Evolutionary conservation across 805 yeast genomes (phyloP).

Genomic region (Candida alai): DNA sequence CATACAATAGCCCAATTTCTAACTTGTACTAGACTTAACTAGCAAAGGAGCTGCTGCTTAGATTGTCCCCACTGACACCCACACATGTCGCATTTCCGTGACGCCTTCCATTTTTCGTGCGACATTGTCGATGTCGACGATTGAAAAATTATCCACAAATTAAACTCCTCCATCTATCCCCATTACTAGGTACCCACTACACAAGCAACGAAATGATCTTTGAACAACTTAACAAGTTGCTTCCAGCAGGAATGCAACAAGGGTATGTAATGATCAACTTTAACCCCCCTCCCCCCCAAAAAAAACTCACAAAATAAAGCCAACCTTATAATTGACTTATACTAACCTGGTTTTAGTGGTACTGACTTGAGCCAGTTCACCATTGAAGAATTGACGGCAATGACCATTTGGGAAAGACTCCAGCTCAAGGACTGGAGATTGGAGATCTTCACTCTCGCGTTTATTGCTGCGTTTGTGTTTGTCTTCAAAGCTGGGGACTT

Average conservation of each 20-base stretch:
- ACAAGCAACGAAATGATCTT: constrained; percentile 6
- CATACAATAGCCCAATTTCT: no score
- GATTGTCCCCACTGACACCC: no score
- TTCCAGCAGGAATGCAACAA: constrained; percentile 7
- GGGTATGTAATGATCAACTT: constrained; percentile 5
- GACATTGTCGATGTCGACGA: no score
- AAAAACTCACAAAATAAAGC: no score
- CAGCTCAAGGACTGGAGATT: constrained; percentile 68
- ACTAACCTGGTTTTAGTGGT: constrained; percentile 7
- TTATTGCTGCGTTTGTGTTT: constrained; percentile 46
- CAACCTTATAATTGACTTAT: background rate
- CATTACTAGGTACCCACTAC: background rate
- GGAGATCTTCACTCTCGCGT: constrained; percentile 55
- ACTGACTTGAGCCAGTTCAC: constrained; percentile 26
- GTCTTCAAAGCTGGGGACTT: constrained; percentile 57
- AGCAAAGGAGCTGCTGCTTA: no score
- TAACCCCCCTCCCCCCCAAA: no score
- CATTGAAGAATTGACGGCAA: constrained; percentile 50
- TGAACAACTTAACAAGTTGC: constrained; percentile 7
- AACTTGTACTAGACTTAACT: no score
- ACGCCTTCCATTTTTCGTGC: no score
- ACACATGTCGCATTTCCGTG: no score
- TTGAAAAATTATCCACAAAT: constrained; percentile 1
- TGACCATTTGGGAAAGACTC: constrained; percentile 60
- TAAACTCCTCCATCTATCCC: background rate